Conservation (phyloP, 2,329 filamentous ascomycete species). For the Achaetomium macrosporum region DNA sequence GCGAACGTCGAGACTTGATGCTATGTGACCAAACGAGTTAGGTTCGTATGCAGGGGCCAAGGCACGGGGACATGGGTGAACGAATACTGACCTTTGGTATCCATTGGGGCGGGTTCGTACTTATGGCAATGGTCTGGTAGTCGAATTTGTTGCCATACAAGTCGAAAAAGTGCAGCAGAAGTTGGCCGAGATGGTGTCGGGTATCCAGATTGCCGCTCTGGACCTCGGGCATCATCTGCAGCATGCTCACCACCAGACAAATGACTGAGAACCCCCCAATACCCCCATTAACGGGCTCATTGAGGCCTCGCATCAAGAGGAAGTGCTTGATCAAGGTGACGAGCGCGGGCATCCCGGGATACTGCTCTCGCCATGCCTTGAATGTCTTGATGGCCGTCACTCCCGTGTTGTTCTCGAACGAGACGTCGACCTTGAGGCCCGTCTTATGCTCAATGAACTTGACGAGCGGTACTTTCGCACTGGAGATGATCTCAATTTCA, state of each 20-base stretch:
- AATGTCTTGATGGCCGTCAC: slow-evolving; percentile 77
- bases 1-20: slow-evolving; percentile 41
- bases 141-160: slow-evolving; percentile 83
- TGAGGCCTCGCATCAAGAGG: slow-evolving; percentile 78
- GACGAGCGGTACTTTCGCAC: slow-evolving; percentile 82
- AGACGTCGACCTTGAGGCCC: slow-evolving; percentile 81
- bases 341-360: slow-evolving; percentile 78
- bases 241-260: slow-evolving; percentile 83
- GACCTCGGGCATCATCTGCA: slow-evolving; percentile 71
- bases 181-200: slow-evolving; percentile 66
- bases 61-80: not conserved
- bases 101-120: slow-evolving; percentile 67
- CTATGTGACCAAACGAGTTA: not conserved
- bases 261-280: slow-evolving; percentile 92
- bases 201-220: slow-evolving; percentile 54
- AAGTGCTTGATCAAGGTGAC: slow-evolving; percentile 91
- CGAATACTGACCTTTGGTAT: slow-evolving; percentile 62
- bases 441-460: slow-evolving; percentile 81
- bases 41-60: not conserved
- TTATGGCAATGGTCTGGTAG: slow-evolving; percentile 63
- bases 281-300: slow-evolving; percentile 86
- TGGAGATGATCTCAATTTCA: slow-evolving; percentile 61
- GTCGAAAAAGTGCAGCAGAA: slow-evolving; percentile 82
- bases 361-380: slow-evolving; percentile 68
- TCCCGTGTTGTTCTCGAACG: slow-evolving; percentile 86